Evolutionary conservation across 108 stramenopile species (phyloP).

Genomic region (Skeletonema marinoi): DNA sequence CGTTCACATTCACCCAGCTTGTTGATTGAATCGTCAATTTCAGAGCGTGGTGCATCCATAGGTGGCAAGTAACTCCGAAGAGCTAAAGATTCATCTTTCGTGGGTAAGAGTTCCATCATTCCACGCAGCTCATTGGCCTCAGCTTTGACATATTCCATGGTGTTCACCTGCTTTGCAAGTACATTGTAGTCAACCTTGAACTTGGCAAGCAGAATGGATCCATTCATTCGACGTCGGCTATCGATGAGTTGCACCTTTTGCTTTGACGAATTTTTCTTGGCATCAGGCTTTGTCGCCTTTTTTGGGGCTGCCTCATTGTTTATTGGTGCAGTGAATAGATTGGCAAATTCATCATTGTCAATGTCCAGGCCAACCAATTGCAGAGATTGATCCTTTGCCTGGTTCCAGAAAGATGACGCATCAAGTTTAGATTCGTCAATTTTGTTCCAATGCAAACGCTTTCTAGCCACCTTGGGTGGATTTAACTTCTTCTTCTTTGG

Average conservation of each 20-base stretch:
- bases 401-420: conserved; percentile 58
- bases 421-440: conserved; percentile 54
- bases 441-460: conserved; percentile 63
- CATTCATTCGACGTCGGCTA: conserved; percentile 60
- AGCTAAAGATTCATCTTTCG: conserved; percentile 44
- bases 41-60: conserved; percentile 31
- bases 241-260: conserved; percentile 57
- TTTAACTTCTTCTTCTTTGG: conserved; percentile 1
- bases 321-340: conserved; percentile 45
- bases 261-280: conserved; percentile 31
- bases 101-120: conserved; percentile 48
- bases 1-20: conserved; percentile 50
- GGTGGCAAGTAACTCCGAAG: conserved; percentile 44
- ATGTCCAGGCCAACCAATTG: conserved; percentile 51
- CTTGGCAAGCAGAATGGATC: conserved; percentile 57
- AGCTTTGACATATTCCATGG: conserved; percentile 38
- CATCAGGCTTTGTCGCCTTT: conserved; percentile 16
- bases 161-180: conserved; percentile 42
- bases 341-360: conserved; percentile 66
- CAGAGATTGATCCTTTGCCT: conserved; percentile 44
- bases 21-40: conserved; percentile 41
- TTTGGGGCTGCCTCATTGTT: conserved; percentile 29
- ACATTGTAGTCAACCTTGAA: conserved; percentile 46
- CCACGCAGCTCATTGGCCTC: conserved; percentile 48
- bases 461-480: conserved; percentile 36